A percentile compares a stretch with the other conserved stretches of the same genome.
Evolutionary conservation across 352 stramenopile genomes (phyloP).

Genomic region (Hyaloperonospora arabidopsidis): DNA sequence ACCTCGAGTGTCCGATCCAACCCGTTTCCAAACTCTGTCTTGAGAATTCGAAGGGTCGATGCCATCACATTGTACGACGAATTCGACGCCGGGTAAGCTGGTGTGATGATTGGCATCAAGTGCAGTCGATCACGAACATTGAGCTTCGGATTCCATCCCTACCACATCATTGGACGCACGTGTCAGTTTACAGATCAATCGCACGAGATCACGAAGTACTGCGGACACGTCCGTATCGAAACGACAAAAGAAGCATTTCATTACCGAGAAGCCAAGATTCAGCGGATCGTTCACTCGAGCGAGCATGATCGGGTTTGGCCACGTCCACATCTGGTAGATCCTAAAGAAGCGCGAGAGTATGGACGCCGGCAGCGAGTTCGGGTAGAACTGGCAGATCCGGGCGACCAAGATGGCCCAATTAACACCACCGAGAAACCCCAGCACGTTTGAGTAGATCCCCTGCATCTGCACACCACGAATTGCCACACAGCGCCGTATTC

Average conservation of each 20-base stretch:
- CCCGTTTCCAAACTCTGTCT: conserved; percentile 79
- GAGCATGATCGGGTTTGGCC: conserved; percentile 92
- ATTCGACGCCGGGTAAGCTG: conserved; percentile 96
- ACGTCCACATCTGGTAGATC: conserved; percentile 93
- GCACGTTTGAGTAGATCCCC: conserved; percentile 98
- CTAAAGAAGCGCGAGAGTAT: conserved; percentile 93
- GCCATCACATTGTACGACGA: conserved; percentile 95
- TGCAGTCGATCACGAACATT: conserved; percentile 85
- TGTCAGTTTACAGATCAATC: conserved; percentile 8
- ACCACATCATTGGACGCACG: conserved; percentile 2
- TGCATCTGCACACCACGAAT: conserved; percentile 51
- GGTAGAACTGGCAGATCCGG: conserved; percentile 90
- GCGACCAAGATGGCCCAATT: conserved; percentile 98
- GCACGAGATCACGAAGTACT: not conserved
- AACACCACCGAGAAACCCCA: conserved; percentile 96
- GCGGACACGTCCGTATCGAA: conserved; percentile 4
- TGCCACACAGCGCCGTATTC: conserved; percentile 4
- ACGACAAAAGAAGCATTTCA: conserved; percentile 11
- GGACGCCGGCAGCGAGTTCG: conserved; percentile 70
- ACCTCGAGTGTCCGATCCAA: conserved; percentile 66
- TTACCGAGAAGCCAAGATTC: conserved; percentile 58
- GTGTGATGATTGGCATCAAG: conserved; percentile 99
- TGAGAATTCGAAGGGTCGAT: conserved; percentile 87
- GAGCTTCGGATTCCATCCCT: conserved; percentile 86
- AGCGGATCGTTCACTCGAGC: conserved; percentile 42